These are phyloP conservation scores for Geotrichum europaeum DNA, from an alignment of 1,139 yeast species.

Conservation along the genomic window DNA sequence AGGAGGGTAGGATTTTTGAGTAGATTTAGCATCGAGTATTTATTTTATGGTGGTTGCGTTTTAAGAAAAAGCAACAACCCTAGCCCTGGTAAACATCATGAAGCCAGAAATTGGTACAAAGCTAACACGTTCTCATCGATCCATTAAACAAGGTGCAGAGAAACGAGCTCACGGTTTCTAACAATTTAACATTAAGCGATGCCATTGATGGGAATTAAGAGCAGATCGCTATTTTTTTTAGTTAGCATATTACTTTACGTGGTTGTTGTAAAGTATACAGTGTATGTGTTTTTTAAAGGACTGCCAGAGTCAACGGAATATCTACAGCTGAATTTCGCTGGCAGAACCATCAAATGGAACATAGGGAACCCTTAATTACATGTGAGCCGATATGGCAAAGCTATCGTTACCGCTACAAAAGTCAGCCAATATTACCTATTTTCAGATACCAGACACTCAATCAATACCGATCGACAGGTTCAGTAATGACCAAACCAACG, in stretches of 20 bases:
- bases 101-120: not conserved
- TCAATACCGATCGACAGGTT: not conserved
- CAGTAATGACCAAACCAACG: not conserved
- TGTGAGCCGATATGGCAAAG: not conserved
- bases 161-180: not conserved
- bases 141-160: not conserved
- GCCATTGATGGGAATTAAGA: not conserved
- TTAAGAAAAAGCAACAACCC: constrained; percentile 13
- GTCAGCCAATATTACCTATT: not conserved
- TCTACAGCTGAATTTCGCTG: not conserved
- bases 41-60: constrained; percentile 10
- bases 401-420: not conserved
- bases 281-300: not conserved
- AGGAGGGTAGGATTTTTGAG: not conserved
- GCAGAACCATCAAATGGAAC: not conserved
- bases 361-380: not conserved
- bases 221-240: not conserved
- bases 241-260: not conserved
- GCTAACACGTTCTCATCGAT: not conserved
- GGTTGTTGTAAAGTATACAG: not conserved
- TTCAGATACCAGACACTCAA: not conserved
- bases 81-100: constrained; percentile 8
- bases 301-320: not conserved
- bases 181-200: not conserved
- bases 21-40: not conserved